These are phyloP conservation scores for Trichoderma brevicompactum DNA, from an alignment of 2,329 filamentous ascomycete genomes.

Conservation along the genomic window DNA sequence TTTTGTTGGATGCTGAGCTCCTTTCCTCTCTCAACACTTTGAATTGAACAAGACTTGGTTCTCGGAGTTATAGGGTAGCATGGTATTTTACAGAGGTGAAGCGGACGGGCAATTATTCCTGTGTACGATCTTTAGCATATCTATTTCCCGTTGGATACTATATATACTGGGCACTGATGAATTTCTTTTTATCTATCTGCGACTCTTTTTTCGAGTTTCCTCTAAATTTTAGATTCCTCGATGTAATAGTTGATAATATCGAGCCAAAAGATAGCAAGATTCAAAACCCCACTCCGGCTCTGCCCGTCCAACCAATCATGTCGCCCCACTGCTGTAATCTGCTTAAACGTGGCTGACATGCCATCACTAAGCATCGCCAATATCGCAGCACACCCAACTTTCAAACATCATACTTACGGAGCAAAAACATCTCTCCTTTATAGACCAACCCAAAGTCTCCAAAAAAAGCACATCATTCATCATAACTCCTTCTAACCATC, in stretches of 20 bases:
- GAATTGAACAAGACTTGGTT: neutral
- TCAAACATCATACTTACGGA: neutral
- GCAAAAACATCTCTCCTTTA: neutral
- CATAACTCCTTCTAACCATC: too few relatives aligned
- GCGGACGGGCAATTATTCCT: neutral
- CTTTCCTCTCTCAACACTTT: neutral
- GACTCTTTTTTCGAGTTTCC: neutral
- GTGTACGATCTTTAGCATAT: slow-evolving; percentile 12
- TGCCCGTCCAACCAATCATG: too few relatives aligned
- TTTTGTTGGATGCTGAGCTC: neutral
- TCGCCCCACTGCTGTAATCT: neutral
- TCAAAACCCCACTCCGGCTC: too few relatives aligned
- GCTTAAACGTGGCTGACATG: slow-evolving; percentile 15
- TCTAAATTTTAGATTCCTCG: too few relatives aligned
- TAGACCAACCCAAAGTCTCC: too few relatives aligned
- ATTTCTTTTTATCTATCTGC: neutral
- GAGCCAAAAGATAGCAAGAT: too few relatives aligned
- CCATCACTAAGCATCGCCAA: slow-evolving; percentile 16
- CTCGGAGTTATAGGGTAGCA: slow-evolving; percentile 19
- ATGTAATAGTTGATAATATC: too few relatives aligned
- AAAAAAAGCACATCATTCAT: too few relatives aligned
- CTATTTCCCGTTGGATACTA: neutral
- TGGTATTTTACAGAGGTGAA: neutral
- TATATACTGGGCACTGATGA: neutral
- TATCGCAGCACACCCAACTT: neutral